Evolutionary conservation across 768 basidiomycete genomes (phyloP).

Genomic region (Boletus vermiculosoides): DNA sequence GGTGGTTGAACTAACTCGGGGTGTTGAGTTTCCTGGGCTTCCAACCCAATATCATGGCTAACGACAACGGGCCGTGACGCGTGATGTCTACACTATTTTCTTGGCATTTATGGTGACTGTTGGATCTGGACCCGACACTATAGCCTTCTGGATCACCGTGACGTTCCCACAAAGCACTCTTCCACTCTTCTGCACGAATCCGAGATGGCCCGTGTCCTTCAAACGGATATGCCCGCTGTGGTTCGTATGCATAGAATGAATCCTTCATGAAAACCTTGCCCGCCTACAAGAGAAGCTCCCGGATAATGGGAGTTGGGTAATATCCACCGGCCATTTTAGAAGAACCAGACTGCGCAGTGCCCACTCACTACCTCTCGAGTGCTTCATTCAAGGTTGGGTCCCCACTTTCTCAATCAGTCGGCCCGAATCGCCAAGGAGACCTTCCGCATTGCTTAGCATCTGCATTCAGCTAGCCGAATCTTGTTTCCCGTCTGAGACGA

Average conservation of each 20-base stretch:
- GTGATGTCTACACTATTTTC: neutral
- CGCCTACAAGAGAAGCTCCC: neutral
- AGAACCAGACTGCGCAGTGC: neutral
- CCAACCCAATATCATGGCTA: neutral
- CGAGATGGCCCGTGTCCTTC: neutral
- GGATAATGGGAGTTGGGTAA: neutral
- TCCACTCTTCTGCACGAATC: neutral
- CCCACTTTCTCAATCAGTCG: neutral
- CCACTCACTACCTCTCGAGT: neutral
- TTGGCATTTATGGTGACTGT: neutral
- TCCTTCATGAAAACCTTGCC: neutral
- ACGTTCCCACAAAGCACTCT: neutral
- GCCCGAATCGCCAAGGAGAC: slow-evolving; percentile 2
- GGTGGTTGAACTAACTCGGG: neutral
- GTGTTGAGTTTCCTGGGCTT: neutral
- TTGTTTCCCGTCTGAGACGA: neutral
- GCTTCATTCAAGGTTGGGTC: neutral
- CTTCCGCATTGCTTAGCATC: neutral
- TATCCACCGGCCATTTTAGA: neutral
- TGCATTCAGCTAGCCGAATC: neutral
- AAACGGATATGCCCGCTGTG: neutral
- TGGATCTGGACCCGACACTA: neutral
- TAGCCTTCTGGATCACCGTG: neutral
- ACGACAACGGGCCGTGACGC: neutral
- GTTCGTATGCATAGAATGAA: neutral